Evolutionary conservation across 164 flowering plant genomes (phyloP).

Genomic region (Platanus orientalis): DNA sequence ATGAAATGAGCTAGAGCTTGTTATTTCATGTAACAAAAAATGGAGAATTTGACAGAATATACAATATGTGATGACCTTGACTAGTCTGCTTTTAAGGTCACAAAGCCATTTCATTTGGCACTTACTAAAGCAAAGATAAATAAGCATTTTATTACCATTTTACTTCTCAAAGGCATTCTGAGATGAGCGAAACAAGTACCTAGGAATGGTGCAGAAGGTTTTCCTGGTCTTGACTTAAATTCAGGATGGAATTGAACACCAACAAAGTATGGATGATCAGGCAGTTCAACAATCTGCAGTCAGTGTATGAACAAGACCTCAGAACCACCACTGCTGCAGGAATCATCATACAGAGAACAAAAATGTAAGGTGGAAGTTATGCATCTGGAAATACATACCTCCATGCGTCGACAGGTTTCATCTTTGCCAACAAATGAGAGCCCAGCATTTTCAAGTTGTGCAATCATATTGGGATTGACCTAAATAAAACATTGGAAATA

Average conservation of each 20-base stretch:
- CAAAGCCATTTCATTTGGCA: neutral
- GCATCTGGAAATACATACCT: constrained; percentile 50
- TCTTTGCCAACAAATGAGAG: constrained; percentile 89
- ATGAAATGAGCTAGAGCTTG: too few species aligned
- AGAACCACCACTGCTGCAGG: neutral
- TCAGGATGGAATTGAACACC: constrained; percentile 98
- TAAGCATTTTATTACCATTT: neutral
- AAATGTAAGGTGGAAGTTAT: too few species aligned
- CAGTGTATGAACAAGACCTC: neutral
- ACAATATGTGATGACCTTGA: neutral
- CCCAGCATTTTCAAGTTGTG: constrained; percentile 66
- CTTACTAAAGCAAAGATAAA: neutral
- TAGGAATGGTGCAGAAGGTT: constrained; percentile 79
- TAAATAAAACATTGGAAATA: constrained; percentile 18
- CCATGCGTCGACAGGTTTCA: constrained; percentile 90
- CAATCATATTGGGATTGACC: constrained; percentile 84
- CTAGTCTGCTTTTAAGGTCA: too few species aligned
- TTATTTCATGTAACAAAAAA: neutral
- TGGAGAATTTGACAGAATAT: neutral
- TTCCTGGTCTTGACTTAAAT: constrained; percentile 87
- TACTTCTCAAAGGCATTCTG: neutral
- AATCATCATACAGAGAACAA: neutral
- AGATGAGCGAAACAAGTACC: constrained; percentile 38
- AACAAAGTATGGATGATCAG: constrained; percentile 71
- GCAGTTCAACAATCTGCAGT: constrained; percentile 76